phyloP scores from a whole-genome alignment of 225 moss, liverwort and hornwort genomes.

The Bryum argenteum region DNA sequence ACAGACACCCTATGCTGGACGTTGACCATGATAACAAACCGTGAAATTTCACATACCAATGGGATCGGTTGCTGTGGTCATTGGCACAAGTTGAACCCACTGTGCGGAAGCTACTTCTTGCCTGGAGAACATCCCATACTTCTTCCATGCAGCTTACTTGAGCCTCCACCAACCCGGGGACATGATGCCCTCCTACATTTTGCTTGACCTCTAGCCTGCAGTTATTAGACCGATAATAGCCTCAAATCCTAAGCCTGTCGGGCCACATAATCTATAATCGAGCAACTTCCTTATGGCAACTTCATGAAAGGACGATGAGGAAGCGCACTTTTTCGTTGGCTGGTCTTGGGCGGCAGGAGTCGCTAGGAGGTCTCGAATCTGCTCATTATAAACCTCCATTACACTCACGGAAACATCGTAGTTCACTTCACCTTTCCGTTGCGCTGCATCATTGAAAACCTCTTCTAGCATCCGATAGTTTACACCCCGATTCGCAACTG shows the following conservation, averaged over 20 bases:
- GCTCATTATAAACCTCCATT: slow-evolving; percentile 87
- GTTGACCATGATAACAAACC: neutral
- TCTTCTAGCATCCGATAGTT: slow-evolving; percentile 87
- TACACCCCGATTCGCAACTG: slow-evolving; percentile 67
- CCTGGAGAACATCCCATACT: slow-evolving; percentile 84
- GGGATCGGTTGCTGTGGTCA: slow-evolving; percentile 87
- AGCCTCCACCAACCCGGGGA: slow-evolving; percentile 82
- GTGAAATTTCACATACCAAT: slow-evolving; percentile 49
- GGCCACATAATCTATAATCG: neutral
- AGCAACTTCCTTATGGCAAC: neutral
- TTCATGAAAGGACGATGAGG: neutral
- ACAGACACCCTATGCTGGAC: too few relatives aligned
- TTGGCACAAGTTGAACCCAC: slow-evolving; percentile 85
- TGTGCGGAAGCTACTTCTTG: slow-evolving; percentile 74
- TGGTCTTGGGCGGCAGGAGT: slow-evolving; percentile 56
- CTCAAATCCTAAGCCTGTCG: neutral
- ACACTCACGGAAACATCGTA: slow-evolving; percentile 73
- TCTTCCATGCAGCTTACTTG: slow-evolving; percentile 68
- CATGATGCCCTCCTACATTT: slow-evolving; percentile 78
- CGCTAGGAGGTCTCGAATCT: slow-evolving; percentile 81
- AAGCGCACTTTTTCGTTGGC: slow-evolving; percentile 65
- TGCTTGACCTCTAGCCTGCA: slow-evolving; percentile 87
- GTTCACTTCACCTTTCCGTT: slow-evolving; percentile 48
- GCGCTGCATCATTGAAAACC: slow-evolving; percentile 64
- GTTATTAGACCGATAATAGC: neutral